Evolutionary conservation across 768 basidiomycete species (phyloP).

Genomic region (Tulasnella sp.): DNA sequence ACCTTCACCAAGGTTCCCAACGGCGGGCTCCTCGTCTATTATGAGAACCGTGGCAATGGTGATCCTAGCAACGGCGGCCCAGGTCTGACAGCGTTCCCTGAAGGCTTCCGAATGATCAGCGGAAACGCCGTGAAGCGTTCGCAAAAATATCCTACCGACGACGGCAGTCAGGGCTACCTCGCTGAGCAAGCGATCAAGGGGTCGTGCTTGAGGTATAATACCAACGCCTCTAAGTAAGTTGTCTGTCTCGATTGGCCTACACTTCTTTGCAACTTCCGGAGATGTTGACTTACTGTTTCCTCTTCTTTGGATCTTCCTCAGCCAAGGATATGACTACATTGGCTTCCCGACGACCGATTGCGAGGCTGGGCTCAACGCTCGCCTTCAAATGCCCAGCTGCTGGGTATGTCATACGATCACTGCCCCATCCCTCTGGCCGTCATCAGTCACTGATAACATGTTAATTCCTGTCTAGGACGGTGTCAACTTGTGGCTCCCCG

Average conservation of each 20-base stretch:
- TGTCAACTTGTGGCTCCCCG: slow-evolving; percentile 34
- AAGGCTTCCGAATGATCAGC: slow-evolving; percentile 18
- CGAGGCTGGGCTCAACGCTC: slow-evolving; percentile 32
- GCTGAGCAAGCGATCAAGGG: slow-evolving; percentile 33
- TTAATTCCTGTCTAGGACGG: slow-evolving; percentile 17
- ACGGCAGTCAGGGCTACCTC: slow-evolving; percentile 33
- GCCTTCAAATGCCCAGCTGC: slow-evolving; percentile 12
- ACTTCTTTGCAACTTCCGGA: no score
- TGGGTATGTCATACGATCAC: background rate
- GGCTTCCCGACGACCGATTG: slow-evolving; percentile 37
- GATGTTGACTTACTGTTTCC: background rate
- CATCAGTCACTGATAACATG: background rate
- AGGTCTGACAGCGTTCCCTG: slow-evolving; percentile 4
- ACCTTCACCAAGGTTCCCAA: slow-evolving; percentile 14
- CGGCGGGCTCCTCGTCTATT: slow-evolving; percentile 16
- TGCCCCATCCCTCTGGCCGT: background rate
- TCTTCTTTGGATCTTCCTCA: slow-evolving; percentile 8
- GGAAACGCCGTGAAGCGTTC: slow-evolving; percentile 9
- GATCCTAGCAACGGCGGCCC: slow-evolving; percentile 1
- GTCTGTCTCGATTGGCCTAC: no score
- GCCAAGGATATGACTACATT: slow-evolving; percentile 26
- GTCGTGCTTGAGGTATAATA: slow-evolving; percentile 26
- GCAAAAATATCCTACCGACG: background rate
- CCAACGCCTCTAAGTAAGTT: background rate
- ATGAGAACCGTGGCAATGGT: slow-evolving; percentile 9